Base-by-base conservation (phyloP, 2,329 filamentous ascomycete species). In the Leptographium lundbergii region DNA sequence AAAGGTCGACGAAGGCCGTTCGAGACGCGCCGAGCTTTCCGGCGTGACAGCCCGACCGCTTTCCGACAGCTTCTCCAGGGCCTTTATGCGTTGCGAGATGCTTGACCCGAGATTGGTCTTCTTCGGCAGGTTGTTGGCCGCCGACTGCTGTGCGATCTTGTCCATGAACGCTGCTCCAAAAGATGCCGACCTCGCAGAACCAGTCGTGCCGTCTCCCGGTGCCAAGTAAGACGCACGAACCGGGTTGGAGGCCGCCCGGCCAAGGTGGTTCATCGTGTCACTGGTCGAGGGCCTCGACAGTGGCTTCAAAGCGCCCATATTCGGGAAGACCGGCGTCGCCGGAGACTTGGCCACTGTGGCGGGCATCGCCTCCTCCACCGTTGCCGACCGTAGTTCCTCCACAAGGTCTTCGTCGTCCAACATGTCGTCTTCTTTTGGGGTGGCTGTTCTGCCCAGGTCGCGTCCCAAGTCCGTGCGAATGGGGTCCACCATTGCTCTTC, bases 21-120 rank as follows among this genome's bases (percentile, higher is more conserved):
- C 75, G 62, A 70, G 57, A 55, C 65, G 63, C 1, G 62, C 13
- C 51, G 61, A 7, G 42, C 59, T 19, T 53, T 61, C 42, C 54
- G 62, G n/a, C 55, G 54, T 25, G 59, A 61, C 29, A 59, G 68
- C 63, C 11, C 69, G 65, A 52, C 70, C 62, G 67, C 69, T 67
- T 68, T 78, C 72, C 61, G 85, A 79, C 64, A 94, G 79, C 70
- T 90, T 91, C 69, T 96, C 89, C 57, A 99, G 77, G 7, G 91
- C 91, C 71, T 96, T 95, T 70, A 97, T 97, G 50, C 94, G 86
- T 70, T 92, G 89, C 3, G 92, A 95, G 61, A 99, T 96, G 65
- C 89, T 91, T 10, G 88, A 91, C 9, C 90, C 91, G 27, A 97
- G 81, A 66, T 89, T 94, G 64, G 86, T 79, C 69, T 91, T 95